Evolutionary conservation across 257 asterid genomes (phyloP).

Genomic region (Agastache rugosa): DNA sequence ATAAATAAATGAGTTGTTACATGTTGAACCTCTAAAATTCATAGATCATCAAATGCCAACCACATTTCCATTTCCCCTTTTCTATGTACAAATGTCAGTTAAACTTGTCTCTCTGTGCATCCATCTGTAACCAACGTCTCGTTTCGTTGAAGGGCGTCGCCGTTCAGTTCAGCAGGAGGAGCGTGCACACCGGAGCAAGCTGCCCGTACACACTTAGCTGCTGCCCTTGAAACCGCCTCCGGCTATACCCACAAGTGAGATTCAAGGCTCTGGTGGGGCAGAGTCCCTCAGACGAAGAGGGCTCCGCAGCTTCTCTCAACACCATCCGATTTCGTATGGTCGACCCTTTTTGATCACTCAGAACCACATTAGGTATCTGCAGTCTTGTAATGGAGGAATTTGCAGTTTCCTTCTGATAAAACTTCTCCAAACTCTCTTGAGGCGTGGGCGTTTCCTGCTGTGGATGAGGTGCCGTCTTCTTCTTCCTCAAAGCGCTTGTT

Average conservation of each 20-base stretch:
- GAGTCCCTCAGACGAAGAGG: constrained; percentile 42
- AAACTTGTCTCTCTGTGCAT: background rate
- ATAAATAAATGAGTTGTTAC: background rate
- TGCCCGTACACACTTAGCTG: constrained; percentile 47
- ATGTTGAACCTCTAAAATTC: background rate
- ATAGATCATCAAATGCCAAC: constrained; percentile 1
- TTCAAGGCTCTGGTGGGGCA: constrained; percentile 49
- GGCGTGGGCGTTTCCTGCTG: constrained; percentile 29
- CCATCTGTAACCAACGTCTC: background rate
- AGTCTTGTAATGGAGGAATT: constrained; percentile 43
- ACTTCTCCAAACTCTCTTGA: constrained; percentile 51
- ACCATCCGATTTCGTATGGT: constrained; percentile 52
- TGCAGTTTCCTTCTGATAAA: constrained; percentile 50
- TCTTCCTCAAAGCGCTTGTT: constrained; percentile 30
- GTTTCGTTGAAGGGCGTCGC: background rate
- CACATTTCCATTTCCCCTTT: background rate
- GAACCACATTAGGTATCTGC: constrained; percentile 60
- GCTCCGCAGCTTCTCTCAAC: constrained; percentile 50
- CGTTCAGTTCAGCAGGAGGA: constrained; percentile 50
- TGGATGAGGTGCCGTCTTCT: constrained; percentile 21
- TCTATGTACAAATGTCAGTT: constrained; percentile 33
- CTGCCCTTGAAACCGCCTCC: constrained; percentile 56
- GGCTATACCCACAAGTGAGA: constrained; percentile 46
- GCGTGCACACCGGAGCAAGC: constrained; percentile 52
- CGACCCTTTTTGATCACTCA: constrained; percentile 54